phyloP scores from a whole-genome alignment of 805 yeast species.

The Saccharomyces cerevisiae region DNA sequence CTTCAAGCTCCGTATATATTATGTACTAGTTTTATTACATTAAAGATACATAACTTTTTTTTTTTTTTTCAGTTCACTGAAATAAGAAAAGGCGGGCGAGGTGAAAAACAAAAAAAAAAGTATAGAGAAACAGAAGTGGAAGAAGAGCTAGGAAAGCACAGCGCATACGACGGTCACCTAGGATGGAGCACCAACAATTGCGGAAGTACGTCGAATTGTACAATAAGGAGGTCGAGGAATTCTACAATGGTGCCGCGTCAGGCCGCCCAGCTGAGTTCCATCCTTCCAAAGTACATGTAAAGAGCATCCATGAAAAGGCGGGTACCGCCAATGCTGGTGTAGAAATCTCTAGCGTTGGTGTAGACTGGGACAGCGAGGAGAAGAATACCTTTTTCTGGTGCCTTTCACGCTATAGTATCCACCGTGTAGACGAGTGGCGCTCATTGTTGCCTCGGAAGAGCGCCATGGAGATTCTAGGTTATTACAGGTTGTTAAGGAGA shows the following conservation, averaged over 20 bases:
- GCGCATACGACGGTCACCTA: constrained; percentile 3
- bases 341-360: constrained; percentile 10
- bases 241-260: not conserved
- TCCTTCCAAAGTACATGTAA: not conserved
- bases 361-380: constrained; percentile 23
- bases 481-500: constrained; percentile 16
- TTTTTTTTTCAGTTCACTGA: not conserved
- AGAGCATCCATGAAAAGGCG: not conserved
- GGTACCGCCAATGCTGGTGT: not conserved
- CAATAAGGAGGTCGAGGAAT: not conserved
- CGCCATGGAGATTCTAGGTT: constrained; percentile 22
- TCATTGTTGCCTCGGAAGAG: constrained; percentile 16
- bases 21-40: not conserved
- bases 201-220: constrained; percentile 7
- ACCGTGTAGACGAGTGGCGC: constrained; percentile 27
- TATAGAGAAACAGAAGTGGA: not conserved
- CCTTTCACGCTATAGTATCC: constrained; percentile 25
- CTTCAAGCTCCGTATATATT: not conserved
- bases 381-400: constrained; percentile 26
- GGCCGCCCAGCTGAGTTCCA: not conserved
- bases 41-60: not conserved
- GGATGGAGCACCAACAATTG: constrained; percentile 1
- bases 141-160: constrained; percentile 1
- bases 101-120: not conserved
- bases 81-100: not conserved